Conservation (phyloP, 1,139 yeast genomes). For the Pneumocystis wakefieldiae region DNA sequence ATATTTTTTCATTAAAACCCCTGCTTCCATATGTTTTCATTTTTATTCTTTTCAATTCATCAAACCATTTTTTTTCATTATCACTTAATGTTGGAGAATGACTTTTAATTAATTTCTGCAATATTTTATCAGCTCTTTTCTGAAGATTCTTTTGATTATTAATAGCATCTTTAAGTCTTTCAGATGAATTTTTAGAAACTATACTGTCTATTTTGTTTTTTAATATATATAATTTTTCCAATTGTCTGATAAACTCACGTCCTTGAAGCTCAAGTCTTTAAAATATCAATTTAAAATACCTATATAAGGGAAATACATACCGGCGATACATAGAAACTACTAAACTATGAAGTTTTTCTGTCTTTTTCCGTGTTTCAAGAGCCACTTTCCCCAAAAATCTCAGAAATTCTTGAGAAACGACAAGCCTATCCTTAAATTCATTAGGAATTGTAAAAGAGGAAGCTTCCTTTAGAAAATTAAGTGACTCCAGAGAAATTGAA, state of each 20-base stretch:
- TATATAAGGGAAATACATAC: background rate
- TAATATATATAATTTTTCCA: slow-evolving; percentile 2
- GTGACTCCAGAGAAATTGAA: background rate
- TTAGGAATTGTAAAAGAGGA: background rate
- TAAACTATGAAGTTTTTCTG: slow-evolving; percentile 1
- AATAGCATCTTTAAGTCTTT: slow-evolving; percentile 12
- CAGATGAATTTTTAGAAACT: background rate
- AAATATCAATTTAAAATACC: slow-evolving; percentile 1
- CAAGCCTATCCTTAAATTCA: background rate
- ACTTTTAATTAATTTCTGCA: slow-evolving; percentile 19
- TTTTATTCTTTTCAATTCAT: slow-evolving; percentile 27
- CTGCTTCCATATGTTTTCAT: slow-evolving; percentile 3
- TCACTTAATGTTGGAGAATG: slow-evolving; percentile 25
- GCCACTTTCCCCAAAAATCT: slow-evolving; percentile 9
- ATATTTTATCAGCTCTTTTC: slow-evolving; percentile 23
- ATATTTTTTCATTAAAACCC: slow-evolving; percentile 1
- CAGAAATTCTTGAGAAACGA: slow-evolving; percentile 4
- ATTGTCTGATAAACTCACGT: slow-evolving; percentile 6
- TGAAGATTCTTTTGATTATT: slow-evolving; percentile 24
- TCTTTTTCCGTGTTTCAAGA: slow-evolving; percentile 2
- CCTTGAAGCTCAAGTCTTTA: slow-evolving; percentile 7
- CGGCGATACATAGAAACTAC: slow-evolving; percentile 1
- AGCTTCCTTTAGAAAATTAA: background rate
- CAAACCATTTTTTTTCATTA: slow-evolving; percentile 33
- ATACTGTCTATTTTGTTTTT: background rate